A percentile compares a stretch with the other conserved stretches of the same genome.
These are phyloP conservation scores for Babesia microti DNA, from an alignment of 169 alveolate species.

Conservation along the genomic window DNA sequence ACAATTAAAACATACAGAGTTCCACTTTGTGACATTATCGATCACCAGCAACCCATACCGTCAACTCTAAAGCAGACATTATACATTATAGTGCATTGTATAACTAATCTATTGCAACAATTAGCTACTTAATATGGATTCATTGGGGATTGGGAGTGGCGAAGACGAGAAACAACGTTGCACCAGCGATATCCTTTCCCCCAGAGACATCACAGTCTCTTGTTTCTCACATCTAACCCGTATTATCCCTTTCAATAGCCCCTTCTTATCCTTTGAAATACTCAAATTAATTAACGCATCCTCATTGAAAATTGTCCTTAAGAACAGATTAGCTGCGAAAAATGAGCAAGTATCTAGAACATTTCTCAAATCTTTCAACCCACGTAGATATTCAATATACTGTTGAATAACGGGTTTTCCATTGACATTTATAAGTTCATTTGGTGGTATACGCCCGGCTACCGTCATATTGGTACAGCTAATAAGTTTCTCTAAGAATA, in stretches of 20 bases:
- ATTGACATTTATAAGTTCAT: constrained; percentile 14
- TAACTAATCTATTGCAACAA: too few relatives aligned
- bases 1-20: too few relatives aligned
- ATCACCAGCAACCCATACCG: too few relatives aligned
- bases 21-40: too few relatives aligned
- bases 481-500: constrained; percentile 3
- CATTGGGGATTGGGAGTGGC: too few relatives aligned
- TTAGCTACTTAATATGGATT: too few relatives aligned
- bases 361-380: constrained; percentile 34
- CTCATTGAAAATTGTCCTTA: constrained; percentile 80
- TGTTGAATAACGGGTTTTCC: constrained; percentile 26
- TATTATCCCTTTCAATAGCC: constrained; percentile 47
- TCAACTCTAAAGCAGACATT: too few relatives aligned
- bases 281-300: constrained; percentile 83
- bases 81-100: too few relatives aligned
- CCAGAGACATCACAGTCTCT: constrained; percentile 27
- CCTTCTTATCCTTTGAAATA: constrained; percentile 42
- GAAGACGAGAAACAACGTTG: constrained; percentile 21
- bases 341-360: constrained; percentile 54
- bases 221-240: constrained; percentile 52
- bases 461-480: constrained; percentile 21
- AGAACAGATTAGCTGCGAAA: constrained; percentile 79
- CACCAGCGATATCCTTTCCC: constrained; percentile 18
- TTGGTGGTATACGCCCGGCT: constrained; percentile 28
- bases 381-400: constrained; percentile 37